Base-by-base conservation (phyloP, 2,329 filamentous ascomycete species). In the Pseudocercospora eumusae region DNA sequence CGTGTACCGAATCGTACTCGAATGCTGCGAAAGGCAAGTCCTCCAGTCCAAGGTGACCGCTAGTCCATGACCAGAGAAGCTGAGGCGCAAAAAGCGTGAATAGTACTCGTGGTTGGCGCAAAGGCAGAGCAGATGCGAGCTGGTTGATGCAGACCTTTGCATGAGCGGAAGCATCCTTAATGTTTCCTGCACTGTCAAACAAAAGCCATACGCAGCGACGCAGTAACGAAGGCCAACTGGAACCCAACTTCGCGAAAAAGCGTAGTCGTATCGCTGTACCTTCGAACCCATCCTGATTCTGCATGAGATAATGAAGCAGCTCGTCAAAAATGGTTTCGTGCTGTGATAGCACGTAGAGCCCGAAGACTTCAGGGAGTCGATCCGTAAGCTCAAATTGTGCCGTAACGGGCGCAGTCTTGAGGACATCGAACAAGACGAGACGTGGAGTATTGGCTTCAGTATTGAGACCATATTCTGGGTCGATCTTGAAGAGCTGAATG, bases 191-290 rank as follows among this genome's bases (percentile, higher is more conserved):
- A 0, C 89, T 92, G 74, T 98, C 95, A 69, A 98, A 96, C 21
- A 98, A 92, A 74, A 95, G 90, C 74, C 97, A 99, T 18, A 96
- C 90, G 67, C 92, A 92, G 66, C 90, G 87, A 56, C 93, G 88
- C 47, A 97, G 82, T 20, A 98, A 81, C 0, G 93, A 96, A 62
- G 92, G 88, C 91, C 93, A 98, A 56, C 82, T 79, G 28, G 91
- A 90, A 23, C 90, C 95, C 61, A 99, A 79, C 59, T 87, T 86
- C 1, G 89, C 86, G 10, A 98, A 79, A 8, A 91, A 85, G 64
- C 90, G 85, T 2, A 98, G 79, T 5, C 95, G 88, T 66, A 96
- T 84, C 0, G 92, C 91, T 68, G 98, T 93, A 0, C 92, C 93
- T 75, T 97, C 93, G 11, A 83, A 77, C 75, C 87, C 88, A 31